These are phyloP conservation scores for Favolaschia claudopus DNA, from an alignment of 768 basidiomycete genomes.

Conservation along the genomic window DNA sequence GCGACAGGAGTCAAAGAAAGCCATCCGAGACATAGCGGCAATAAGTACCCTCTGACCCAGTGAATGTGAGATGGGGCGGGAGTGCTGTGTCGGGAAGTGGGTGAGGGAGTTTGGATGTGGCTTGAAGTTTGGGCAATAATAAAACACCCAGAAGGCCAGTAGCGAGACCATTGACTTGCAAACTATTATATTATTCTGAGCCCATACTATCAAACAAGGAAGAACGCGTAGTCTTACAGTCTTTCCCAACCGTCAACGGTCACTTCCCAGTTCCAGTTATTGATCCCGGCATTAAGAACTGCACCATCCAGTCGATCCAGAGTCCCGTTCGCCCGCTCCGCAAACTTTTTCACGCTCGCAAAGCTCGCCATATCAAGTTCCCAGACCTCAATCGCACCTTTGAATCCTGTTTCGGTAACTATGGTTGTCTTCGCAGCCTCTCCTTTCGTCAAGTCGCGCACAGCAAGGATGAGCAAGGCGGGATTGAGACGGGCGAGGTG, in stretches of 20 bases:
- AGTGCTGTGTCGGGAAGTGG: background rate
- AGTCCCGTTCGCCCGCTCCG: background rate
- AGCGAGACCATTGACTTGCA: constrained; percentile 13
- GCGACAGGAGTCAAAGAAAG: too few relatives aligned
- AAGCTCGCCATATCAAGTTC: constrained; percentile 15
- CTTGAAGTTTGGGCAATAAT: constrained; percentile 2
- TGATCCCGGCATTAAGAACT: constrained; percentile 3
- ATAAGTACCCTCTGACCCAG: constrained; percentile 3
- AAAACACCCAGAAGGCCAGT: constrained; percentile 14
- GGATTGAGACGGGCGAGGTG: constrained; percentile 11
- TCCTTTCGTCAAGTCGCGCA: constrained; percentile 12
- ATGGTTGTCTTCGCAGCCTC: constrained; percentile 3
- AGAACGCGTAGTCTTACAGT: background rate
- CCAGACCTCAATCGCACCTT: constrained; percentile 11
- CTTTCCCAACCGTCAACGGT: constrained; percentile 13
- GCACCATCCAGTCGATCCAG: constrained; percentile 10
- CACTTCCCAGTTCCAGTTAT: background rate
- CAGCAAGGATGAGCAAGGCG: constrained; percentile 5
- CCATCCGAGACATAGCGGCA: background rate
- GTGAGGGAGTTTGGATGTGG: constrained; percentile 3
- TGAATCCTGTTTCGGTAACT: constrained; percentile 2
- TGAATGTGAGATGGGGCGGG: constrained; percentile 12
- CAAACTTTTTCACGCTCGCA: constrained; percentile 11
- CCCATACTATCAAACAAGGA: background rate
- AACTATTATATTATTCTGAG: background rate